A percentile compares a stretch with the other conserved stretches of the same genome.
These are phyloP conservation scores for Colletotrichum scovillei DNA, from an alignment of 2,329 filamentous ascomycete species.

Conservation along the genomic window DNA sequence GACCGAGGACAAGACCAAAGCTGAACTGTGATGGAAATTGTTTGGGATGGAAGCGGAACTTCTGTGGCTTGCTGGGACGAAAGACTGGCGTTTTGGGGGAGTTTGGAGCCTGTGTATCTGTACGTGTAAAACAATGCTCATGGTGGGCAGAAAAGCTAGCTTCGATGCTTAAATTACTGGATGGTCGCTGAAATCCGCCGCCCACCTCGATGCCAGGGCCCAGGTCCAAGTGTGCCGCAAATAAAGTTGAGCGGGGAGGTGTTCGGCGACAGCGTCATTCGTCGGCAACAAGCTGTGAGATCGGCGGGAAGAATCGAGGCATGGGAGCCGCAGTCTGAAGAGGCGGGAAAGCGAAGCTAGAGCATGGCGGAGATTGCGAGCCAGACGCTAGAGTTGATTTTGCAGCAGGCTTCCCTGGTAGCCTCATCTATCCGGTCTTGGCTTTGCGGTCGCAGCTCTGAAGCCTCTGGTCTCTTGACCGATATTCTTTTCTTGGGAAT, in stretches of 20 bases:
- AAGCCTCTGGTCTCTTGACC: neutral
- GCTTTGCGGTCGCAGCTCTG: neutral
- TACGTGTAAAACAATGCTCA: slow-evolving; percentile 26
- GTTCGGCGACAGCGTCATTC: slow-evolving; percentile 3
- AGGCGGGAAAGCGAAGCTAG: neutral
- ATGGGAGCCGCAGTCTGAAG: neutral
- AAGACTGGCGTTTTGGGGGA: neutral
- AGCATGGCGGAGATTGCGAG: slow-evolving; percentile 10
- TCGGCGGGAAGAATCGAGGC: neutral
- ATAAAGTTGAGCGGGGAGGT: neutral
- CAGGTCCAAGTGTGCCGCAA: neutral
- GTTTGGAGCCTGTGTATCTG: neutral
- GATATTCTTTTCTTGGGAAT: slow-evolving; percentile 20
- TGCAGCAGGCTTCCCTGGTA: slow-evolving; percentile 21
- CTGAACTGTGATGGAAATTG: slow-evolving; percentile 2
- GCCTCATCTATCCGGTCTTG: neutral
- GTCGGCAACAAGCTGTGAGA: slow-evolving; percentile 20
- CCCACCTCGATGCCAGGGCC: neutral
- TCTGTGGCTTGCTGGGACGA: neutral
- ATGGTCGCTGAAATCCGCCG: neutral
- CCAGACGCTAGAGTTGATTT: neutral
- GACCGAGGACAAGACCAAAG: slow-evolving; percentile 20
- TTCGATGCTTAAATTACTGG: neutral
- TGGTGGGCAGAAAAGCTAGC: slow-evolving; percentile 6
- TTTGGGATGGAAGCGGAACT: neutral